phyloP scores from a whole-genome alignment of 2,329 filamentous ascomycete species.

The Fusarium tanahbumbuense region DNA sequence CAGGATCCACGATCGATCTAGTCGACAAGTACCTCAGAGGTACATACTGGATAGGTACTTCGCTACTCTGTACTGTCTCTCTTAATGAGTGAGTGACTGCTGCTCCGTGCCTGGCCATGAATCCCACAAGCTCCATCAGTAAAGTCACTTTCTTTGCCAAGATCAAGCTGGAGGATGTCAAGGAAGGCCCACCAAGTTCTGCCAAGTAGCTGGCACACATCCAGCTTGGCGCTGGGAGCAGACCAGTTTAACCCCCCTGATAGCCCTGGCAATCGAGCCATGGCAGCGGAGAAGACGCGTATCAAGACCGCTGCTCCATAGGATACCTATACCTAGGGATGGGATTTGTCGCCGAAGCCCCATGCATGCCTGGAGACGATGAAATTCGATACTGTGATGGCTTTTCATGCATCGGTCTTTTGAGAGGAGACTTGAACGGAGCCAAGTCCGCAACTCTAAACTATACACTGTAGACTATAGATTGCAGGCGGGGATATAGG shows the following conservation, averaged over 20 bases:
- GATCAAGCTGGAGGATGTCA: not conserved
- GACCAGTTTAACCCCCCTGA: slow-evolving; percentile 33
- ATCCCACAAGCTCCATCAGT: slow-evolving; percentile 11
- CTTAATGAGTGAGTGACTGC: not conserved
- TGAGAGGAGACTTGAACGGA: not conserved
- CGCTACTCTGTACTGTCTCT: not conserved
- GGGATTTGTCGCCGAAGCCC: slow-evolving; percentile 16
- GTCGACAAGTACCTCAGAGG: slow-evolving; percentile 19
- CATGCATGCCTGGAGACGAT: slow-evolving; percentile 7
- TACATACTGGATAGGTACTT: not conserved
- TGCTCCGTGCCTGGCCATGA: not conserved
- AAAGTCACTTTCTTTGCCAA: slow-evolving; percentile 15
- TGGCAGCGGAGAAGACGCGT: slow-evolving; percentile 25
- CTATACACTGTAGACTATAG: not conserved
- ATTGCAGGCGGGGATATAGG: slow-evolving; percentile 2
- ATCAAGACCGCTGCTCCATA: slow-evolving; percentile 18
- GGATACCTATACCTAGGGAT: slow-evolving; percentile 3
- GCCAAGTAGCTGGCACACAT: slow-evolving; percentile 25
- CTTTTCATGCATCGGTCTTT: not conserved
- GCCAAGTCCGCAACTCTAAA: not conserved
- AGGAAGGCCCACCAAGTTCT: slow-evolving; percentile 18
- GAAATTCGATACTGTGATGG: not conserved
- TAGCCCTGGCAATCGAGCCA: slow-evolving; percentile 27
- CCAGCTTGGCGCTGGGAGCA: slow-evolving; percentile 32
- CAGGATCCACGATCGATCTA: slow-evolving; percentile 41